phyloP scores from a whole-genome alignment of 129 eudicot species.

The Flaveria sonorensis region DNA sequence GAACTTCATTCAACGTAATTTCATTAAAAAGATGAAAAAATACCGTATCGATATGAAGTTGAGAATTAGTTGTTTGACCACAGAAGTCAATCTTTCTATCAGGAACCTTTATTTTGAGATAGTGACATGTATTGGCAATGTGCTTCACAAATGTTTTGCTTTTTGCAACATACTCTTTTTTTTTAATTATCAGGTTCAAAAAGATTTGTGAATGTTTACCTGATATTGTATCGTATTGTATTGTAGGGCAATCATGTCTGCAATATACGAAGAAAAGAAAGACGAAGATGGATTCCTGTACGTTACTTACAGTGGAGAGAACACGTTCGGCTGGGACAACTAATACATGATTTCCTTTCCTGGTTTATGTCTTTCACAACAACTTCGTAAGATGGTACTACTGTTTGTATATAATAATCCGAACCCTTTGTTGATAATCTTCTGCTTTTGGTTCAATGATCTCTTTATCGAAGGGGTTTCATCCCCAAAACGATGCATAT shows the following conservation, averaged over 20 bases:
- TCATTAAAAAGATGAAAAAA: neutral
- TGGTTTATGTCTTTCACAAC: neutral
- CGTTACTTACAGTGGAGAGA: conserved; percentile 37
- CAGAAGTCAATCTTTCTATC: neutral
- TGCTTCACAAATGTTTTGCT: too few species aligned
- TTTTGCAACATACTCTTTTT: too few species aligned
- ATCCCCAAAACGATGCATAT: neutral
- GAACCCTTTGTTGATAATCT: conserved; percentile 23
- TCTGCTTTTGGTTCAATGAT: neutral
- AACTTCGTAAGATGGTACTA: conserved; percentile 6
- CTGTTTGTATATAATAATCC: conserved; percentile 28
- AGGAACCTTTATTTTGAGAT: neutral
- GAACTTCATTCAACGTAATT: neutral
- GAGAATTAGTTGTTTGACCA: neutral
- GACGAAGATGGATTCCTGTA: conserved; percentile 78
- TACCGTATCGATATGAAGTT: neutral
- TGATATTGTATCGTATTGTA: neutral
- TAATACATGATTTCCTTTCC: neutral
- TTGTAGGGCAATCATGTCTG: conserved; percentile 71
- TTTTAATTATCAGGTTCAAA: neutral
- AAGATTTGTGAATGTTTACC: neutral
- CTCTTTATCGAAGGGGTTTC: neutral
- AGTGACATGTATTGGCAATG: neutral
- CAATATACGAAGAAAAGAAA: conserved; percentile 71
- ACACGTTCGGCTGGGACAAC: conserved; percentile 52